phyloP scores from a whole-genome alignment of 2,329 filamentous ascomycete species.

The Hypoxylon sp. region DNA sequence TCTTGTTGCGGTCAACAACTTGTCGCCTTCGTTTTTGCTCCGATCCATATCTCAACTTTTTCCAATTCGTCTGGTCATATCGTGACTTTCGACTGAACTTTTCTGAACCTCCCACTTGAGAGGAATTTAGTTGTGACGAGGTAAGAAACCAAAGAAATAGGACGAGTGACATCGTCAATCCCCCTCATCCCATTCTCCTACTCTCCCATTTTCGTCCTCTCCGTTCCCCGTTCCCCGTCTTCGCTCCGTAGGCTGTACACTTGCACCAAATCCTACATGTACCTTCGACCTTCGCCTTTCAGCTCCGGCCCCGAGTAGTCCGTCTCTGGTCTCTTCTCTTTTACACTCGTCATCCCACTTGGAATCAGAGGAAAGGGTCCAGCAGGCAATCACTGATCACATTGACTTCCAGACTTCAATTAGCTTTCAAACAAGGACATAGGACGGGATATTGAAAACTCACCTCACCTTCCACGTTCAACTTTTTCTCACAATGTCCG shows the following conservation, averaged over 20 bases:
- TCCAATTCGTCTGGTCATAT: slow-evolving; percentile 31
- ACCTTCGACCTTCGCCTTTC: slow-evolving; percentile 16
- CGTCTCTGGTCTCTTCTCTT: slow-evolving; percentile 18
- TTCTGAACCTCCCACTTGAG: slow-evolving; percentile 38
- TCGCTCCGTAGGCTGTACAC: slow-evolving; percentile 12
- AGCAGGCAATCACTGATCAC: slow-evolving; percentile 40
- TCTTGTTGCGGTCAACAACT: slow-evolving; percentile 22
- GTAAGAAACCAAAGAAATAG: slow-evolving; percentile 28
- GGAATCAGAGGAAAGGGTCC: slow-evolving; percentile 10
- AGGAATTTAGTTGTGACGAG: slow-evolving; percentile 38
- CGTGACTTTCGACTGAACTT: slow-evolving; percentile 33
- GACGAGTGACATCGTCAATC: slow-evolving; percentile 16
- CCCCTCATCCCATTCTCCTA: slow-evolving; percentile 12
- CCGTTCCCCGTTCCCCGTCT: background rate
- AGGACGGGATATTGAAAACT: slow-evolving; percentile 43
- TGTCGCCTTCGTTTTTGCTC: background rate
- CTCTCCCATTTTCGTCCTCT: background rate
- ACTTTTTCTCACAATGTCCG: slow-evolving; percentile 74
- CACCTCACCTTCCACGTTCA: slow-evolving; percentile 47
- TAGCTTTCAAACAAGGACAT: slow-evolving; percentile 28
- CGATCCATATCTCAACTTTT: slow-evolving; percentile 22
- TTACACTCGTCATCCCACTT: slow-evolving; percentile 34
- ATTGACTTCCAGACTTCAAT: slow-evolving; percentile 35
- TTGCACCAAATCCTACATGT: slow-evolving; percentile 28
- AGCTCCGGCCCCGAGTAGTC: slow-evolving; percentile 18